Base-by-base conservation (phyloP, 2,329 filamentous ascomycete species). In the Bisporella sp. region DNA sequence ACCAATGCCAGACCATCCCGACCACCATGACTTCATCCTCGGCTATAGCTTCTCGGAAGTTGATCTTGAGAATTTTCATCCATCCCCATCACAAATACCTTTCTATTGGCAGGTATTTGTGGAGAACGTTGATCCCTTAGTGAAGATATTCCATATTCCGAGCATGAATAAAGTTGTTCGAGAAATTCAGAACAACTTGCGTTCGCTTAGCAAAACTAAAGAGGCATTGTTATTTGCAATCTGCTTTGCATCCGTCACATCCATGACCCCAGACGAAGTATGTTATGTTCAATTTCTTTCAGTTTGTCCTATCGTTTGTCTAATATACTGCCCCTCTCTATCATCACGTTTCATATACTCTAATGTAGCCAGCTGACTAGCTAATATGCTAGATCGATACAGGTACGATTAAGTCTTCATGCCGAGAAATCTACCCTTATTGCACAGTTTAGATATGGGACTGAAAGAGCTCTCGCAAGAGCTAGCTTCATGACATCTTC, bases 21-120 rank as follows among this genome's bases (percentile, higher is more conserved):
- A 81, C 52, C 83, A 88, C 55, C 84, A 89, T 49, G 77, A 78
- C 29, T 91, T 88, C 64, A 73, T 90, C 29, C 77, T 90, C 54
- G 85, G 85, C 6, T 87, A 87, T 64, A 82, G 78, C 53, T 89
- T 85, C 1, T 75, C 78, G n/a, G 80, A 79, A 55, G 81, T 88
- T 30, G 79, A 89, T 57, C 69, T 89, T 56, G 69, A 75, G 21
- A 71, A 74, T 40, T 69, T 86, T 11, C 85, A 89, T 58, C 86
- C 86, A 1, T 62, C 81, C 0, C 76, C 82, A 1, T 79, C 80
- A 1, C 82, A 85, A 55, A 82, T 86, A 45, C 75, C 74, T 0
- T 78, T 79, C 45, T 79, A 88, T 49, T 89, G 86, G 85, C 76
- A 81, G 46, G 73, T 82, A 9, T 90, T 81, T 66, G 77, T 83